Evolutionary conservation across 2,329 filamentous ascomycete genomes (phyloP), one percentile per base, ranked within the genome.

Genomic region (Calonectria hawksworthii): DNA sequence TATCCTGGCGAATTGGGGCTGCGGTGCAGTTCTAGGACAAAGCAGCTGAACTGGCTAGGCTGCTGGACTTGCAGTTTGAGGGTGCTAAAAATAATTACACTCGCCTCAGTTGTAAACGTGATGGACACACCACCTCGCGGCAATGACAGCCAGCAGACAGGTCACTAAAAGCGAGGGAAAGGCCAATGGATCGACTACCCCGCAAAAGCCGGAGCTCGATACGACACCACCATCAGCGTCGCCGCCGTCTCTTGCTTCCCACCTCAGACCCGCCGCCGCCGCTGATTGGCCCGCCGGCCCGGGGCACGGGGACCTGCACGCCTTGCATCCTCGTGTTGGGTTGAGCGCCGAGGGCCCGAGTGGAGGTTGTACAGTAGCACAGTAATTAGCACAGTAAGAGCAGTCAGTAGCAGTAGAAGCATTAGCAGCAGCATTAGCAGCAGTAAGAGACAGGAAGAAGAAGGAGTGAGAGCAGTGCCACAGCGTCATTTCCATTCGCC

Each of bases 271-370:
- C 41, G 41, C 41, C 41, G 16, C 0, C 14, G 14, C 26, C 61
- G 26, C 38, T 65, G 38, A 65, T 65, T 65, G 13, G 61, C 41
- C 28, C 28, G 38, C 28, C 16, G 41, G 26, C 26, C 41, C 61
- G 61, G 30, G 8, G 30, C n/a, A 32, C 30, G 30, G 30, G 61
- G 61, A 65, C 38, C 61, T 65, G 61, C 61, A 65, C 41, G 61
- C 61, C 36, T 34, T 34, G 41, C 9, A 47, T 13, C 28, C 61
- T 65, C 61, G 61, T 65, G 61, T 65, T 65, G 26, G 16, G n/a
- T 23, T 50, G 56, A 38, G 61, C 61, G 41, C 61, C 61, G 61
- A 65, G 41, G 61, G 41, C 26, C 61, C 61, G 61, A 65, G 61
- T 65, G 41, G 61, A 9, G n/a, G 34, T 13, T 10, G n/a, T 13